Evolutionary conservation across 768 basidiomycete species (phyloP).

Genomic region (Termitomyces sp.): DNA sequence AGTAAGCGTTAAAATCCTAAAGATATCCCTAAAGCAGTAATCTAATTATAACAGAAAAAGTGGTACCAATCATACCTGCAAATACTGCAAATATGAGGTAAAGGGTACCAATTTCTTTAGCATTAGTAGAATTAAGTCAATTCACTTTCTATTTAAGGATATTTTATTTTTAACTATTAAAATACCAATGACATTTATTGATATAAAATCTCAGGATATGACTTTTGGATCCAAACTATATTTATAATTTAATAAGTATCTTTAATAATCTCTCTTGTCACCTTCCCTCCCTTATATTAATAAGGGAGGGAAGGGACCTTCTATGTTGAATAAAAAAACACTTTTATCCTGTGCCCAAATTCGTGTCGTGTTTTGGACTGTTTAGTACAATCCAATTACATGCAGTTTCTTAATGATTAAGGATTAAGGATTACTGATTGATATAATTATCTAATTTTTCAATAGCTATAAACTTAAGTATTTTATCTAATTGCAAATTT

Average conservation of each 20-base stretch:
- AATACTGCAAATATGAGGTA: slow-evolving; percentile 12
- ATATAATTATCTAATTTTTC: neutral
- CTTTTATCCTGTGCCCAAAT: too few species aligned
- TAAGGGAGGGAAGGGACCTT: neutral
- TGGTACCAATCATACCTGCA: slow-evolving; percentile 8
- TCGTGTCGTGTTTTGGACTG: neutral
- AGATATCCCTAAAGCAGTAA: neutral
- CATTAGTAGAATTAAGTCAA: slow-evolving; percentile 12
- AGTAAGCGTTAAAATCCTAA: too few species aligned
- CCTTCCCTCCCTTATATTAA: neutral
- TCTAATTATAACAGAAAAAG: slow-evolving; percentile 8
- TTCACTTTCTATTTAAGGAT: neutral
- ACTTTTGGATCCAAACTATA: neutral
- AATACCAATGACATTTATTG: neutral
- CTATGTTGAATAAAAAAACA: too few species aligned
- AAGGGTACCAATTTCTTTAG: slow-evolving; percentile 13
- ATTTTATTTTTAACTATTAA: neutral
- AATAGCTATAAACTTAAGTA: neutral
- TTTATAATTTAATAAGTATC: too few species aligned
- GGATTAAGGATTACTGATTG: neutral
- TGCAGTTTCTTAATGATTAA: neutral
- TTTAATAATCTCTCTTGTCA: neutral
- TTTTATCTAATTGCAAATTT: neutral
- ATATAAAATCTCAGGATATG: neutral
- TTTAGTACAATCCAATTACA: neutral